These are phyloP conservation scores for Ceratobasidium sp. DNA, from an alignment of 1,284 basidiomycete genomes.

Conservation along the genomic window DNA sequence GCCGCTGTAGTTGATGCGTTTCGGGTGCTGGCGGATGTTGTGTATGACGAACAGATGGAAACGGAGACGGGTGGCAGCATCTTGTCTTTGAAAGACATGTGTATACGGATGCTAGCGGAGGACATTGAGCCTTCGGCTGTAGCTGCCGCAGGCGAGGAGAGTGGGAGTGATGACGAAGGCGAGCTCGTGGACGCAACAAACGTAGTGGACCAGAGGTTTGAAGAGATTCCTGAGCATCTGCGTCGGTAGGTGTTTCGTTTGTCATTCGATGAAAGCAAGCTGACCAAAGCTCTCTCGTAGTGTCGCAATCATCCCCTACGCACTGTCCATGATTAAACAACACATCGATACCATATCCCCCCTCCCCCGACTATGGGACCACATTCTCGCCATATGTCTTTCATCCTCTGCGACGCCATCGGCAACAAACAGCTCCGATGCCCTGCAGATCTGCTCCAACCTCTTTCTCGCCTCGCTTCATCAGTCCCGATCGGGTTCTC, in stretches of 20 bases:
- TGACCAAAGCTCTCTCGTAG: neutral
- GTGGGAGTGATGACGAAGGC: slow-evolving; percentile 2
- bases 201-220: slow-evolving; percentile 30
- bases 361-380: slow-evolving; percentile 38
- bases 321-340: slow-evolving; percentile 39
- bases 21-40: slow-evolving; percentile 25
- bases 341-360: slow-evolving; percentile 36
- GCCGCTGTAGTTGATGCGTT: slow-evolving; percentile 33
- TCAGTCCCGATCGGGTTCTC: slow-evolving; percentile 34
- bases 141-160: neutral
- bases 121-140: slow-evolving; percentile 29
- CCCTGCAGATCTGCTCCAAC: slow-evolving; percentile 34
- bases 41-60: slow-evolving; percentile 39
- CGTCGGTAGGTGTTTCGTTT: slow-evolving; percentile 20
- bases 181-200: slow-evolving; percentile 28
- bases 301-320: slow-evolving; percentile 36
- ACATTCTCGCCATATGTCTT: slow-evolving; percentile 31
- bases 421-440: slow-evolving; percentile 12
- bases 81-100: slow-evolving; percentile 21
- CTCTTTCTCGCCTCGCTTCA: slow-evolving; percentile 26
- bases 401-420: slow-evolving; percentile 37
- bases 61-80: neutral
- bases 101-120: slow-evolving; percentile 6
- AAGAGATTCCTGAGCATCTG: slow-evolving; percentile 37
- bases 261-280: neutral